These are phyloP conservation scores for Babesia ovis DNA, from an alignment of 169 alveolate species.

Conservation along the genomic window DNA sequence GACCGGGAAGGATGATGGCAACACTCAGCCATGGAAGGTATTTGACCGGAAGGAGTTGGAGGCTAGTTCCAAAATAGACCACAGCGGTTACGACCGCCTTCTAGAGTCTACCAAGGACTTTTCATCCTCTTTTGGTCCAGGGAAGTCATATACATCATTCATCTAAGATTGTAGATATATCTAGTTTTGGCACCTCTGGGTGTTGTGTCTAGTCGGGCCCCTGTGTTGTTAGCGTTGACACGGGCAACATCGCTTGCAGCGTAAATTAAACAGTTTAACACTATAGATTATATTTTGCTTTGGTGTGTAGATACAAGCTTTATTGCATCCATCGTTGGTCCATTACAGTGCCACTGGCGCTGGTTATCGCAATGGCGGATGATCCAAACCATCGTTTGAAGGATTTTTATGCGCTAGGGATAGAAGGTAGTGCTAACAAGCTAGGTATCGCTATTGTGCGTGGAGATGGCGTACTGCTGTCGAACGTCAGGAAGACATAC, in stretches of 20 bases:
- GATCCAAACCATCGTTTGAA: neutral
- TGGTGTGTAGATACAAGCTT: neutral
- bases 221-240: neutral
- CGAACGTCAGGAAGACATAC: constrained; percentile 94
- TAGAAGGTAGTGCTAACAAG: constrained; percentile 98
- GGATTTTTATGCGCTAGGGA: constrained; percentile 85
- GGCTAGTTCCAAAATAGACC: constrained; percentile 7
- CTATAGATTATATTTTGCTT: neutral
- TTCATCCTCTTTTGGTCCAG: constrained; percentile 17
- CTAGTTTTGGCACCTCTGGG: no score
- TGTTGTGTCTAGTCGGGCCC: no score
- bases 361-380: constrained; percentile 11
- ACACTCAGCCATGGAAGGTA: constrained; percentile 50
- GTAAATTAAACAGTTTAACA: neutral
- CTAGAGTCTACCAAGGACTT: constrained; percentile 24
- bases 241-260: neutral
- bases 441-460: constrained; percentile 95
- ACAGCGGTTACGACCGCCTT: constrained; percentile 14
- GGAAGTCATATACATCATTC: constrained; percentile 7
- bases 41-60: constrained; percentile 57
- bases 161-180: no score
- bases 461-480: constrained; percentile 89
- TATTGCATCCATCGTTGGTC: neutral
- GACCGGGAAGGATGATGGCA: constrained; percentile 5
- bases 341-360: neutral